A percentile compares a stretch with the other conserved stretches of the same genome.
phyloP scores from a whole-genome alignment of 805 yeast genomes.

The Schwanniomyces sp. region DNA sequence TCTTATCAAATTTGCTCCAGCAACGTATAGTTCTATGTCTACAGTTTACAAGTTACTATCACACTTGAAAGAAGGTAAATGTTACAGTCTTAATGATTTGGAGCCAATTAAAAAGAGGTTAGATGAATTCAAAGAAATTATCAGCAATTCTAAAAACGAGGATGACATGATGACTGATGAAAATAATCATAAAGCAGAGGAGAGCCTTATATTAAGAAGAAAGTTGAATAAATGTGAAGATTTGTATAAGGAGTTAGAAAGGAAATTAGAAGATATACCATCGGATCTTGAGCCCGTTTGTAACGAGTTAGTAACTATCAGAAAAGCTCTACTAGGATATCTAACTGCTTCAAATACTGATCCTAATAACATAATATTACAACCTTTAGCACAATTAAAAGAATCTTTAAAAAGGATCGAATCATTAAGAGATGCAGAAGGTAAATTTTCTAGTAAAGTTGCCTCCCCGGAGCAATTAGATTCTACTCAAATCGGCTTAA shows the following conservation, averaged over 20 bases:
- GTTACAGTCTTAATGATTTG: conserved; percentile 82
- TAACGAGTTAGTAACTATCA: conserved; percentile 59
- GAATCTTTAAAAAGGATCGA: conserved; percentile 27
- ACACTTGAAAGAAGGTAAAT: conserved; percentile 78
- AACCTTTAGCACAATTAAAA: conserved; percentile 15
- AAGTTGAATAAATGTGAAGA: conserved; percentile 65
- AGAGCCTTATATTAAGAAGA: conserved; percentile 57
- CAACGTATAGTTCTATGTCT: conserved; percentile 84
- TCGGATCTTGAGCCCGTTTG: conserved; percentile 43
- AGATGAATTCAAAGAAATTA: conserved; percentile 64
- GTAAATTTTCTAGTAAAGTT: conserved; percentile 41
- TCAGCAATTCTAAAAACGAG: conserved; percentile 36
- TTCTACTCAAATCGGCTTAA: conserved; percentile 49
- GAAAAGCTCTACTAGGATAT: conserved; percentile 55
- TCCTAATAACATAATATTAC: conserved; percentile 2
- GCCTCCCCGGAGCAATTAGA: conserved; percentile 21
- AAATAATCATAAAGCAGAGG: conserved; percentile 48
- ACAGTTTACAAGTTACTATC: conserved; percentile 83
- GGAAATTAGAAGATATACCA: conserved; percentile 45
- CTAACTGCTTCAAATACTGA: conserved; percentile 18
- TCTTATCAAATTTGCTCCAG: conserved; percentile 84
- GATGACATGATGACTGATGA: conserved; percentile 11
- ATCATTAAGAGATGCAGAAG: conserved; percentile 51
- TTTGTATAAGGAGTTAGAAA: conserved; percentile 57
- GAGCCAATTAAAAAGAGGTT: conserved; percentile 74